These are phyloP conservation scores for Globisporangium uncinulatum DNA, from an alignment of 352 stramenopile species.

Conservation along the genomic window DNA sequence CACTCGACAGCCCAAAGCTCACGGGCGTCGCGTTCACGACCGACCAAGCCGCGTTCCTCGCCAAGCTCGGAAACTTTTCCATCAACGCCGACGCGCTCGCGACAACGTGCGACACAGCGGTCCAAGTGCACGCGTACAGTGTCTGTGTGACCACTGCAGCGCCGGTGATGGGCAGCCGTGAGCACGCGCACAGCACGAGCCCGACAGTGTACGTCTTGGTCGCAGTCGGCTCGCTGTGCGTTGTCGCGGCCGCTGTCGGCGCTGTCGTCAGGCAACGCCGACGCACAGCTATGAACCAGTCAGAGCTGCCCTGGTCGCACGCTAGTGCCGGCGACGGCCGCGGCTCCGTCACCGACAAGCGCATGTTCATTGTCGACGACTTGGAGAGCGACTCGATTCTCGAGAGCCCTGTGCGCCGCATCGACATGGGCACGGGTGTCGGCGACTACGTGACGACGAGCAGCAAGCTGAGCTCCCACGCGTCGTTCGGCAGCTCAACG, in stretches of 20 bases:
- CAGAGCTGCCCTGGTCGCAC: background rate
- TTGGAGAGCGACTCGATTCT: slow-evolving; percentile 12
- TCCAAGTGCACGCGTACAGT: slow-evolving; percentile 15
- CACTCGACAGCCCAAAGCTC: slow-evolving; percentile 18
- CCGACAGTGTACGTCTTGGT: slow-evolving; percentile 1
- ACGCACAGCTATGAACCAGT: background rate
- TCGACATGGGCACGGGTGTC: background rate
- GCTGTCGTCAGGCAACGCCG: background rate
- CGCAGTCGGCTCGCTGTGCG: background rate
- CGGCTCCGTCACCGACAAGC: slow-evolving; percentile 10
- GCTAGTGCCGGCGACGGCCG: background rate
- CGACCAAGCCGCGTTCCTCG: slow-evolving; percentile 21
- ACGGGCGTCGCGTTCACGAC: slow-evolving; percentile 17
- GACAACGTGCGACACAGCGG: slow-evolving; percentile 12
- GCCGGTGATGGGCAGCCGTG: background rate
- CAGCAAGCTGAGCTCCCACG: slow-evolving; percentile 8
- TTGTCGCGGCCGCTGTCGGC: background rate
- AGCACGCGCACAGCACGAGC: background rate
- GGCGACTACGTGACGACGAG: slow-evolving; percentile 2
- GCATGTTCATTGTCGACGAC: slow-evolving; percentile 15
- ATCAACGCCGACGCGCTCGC: slow-evolving; percentile 21
- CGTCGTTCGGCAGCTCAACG: slow-evolving; percentile 1
- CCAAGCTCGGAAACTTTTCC: slow-evolving; percentile 19
- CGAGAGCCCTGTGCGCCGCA: slow-evolving; percentile 3
- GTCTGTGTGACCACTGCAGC: slow-evolving; percentile 16